phyloP scores from a whole-genome alignment of 768 basidiomycete genomes.

The Phlebiopsis gigantea region DNA sequence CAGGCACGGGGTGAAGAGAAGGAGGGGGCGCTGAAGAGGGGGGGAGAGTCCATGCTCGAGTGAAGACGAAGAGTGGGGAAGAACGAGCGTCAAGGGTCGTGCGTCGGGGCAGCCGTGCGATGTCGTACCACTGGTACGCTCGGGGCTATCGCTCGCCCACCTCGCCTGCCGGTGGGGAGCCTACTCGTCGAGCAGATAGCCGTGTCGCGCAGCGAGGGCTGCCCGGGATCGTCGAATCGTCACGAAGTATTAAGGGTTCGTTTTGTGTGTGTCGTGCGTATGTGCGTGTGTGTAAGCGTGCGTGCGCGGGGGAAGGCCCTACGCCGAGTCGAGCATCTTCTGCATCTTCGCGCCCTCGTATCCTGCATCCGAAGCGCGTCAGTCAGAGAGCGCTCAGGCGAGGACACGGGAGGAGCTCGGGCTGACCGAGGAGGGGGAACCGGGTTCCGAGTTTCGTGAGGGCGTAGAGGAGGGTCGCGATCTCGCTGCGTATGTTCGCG shows the following conservation, averaged over 20 bases:
- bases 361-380: conserved; percentile 15
- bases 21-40: neutral
- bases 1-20: conserved; percentile 5
- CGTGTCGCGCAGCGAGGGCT: conserved; percentile 10
- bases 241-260: no score
- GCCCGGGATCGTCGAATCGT: neutral
- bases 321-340: conserved; percentile 21
- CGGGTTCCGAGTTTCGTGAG: conserved; percentile 55
- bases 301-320: neutral
- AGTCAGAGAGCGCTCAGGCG: conserved; percentile 10
- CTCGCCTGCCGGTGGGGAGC: neutral
- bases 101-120: conserved; percentile 4
- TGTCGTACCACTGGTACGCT: neutral
- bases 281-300: conserved; percentile 6
- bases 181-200: neutral
- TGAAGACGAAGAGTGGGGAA: neutral
- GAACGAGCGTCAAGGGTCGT: conserved; percentile 17
- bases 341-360: conserved; percentile 26
- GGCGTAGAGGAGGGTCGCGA: conserved; percentile 55
- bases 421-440: conserved; percentile 53
- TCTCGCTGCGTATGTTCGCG: conserved; percentile 56
- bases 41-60: conserved; percentile 10
- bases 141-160: conserved; percentile 2
- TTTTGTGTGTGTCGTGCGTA: neutral
- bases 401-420: neutral